Percentiles rank a stretch among this genome's conserved stretches.
Conservation (phyloP, 2,329 filamentous ascomycete genomes). For the Zymoseptoria ardabiliae region DNA sequence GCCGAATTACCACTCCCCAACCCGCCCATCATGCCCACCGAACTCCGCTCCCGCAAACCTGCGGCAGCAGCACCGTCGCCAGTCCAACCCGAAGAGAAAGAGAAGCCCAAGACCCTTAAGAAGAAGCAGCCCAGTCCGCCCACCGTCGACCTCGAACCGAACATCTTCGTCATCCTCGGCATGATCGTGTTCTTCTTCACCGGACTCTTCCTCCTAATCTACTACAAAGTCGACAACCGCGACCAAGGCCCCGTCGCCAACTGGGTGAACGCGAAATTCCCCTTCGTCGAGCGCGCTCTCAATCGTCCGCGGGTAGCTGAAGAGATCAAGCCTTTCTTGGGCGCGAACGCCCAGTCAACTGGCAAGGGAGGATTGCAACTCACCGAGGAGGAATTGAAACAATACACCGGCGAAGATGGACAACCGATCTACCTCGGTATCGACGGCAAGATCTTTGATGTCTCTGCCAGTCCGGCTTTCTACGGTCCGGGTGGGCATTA, state of each 20-base stretch:
- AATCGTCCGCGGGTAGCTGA: conserved; percentile 3
- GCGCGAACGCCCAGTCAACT: conserved; percentile 9
- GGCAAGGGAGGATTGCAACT: conserved; percentile 7
- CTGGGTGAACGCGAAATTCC: conserved; percentile 16
- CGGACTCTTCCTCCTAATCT: conserved; percentile 1
- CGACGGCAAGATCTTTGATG: conserved; percentile 28
- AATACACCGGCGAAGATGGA: conserved; percentile 21
- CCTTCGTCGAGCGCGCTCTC: conserved; percentile 12
- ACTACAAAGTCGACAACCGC: conserved; percentile 20
- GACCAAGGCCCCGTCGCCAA: conserved; percentile 13
- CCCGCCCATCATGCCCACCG: conserved; percentile 8
- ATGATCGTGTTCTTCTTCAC: conserved; percentile 8
- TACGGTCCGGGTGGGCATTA: conserved; percentile 28
- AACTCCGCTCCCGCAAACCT: conserved; percentile 13
- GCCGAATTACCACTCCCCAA: background rate
- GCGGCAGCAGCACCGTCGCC: conserved; percentile 1
- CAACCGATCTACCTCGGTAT: conserved; percentile 27
- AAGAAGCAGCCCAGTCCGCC: conserved; percentile 5
- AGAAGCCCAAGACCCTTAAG: conserved; percentile 1
- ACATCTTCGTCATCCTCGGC: conserved; percentile 11
- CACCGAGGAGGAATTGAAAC: conserved; percentile 20
- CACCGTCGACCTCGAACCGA: conserved; percentile 15
- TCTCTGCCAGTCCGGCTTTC: conserved; percentile 22
- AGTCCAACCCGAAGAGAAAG: background rate
- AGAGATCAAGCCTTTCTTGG: conserved; percentile 2